Evolutionary conservation across 345 rosid species (phyloP), one percentile per base, ranked within the genome.

Genomic region (Salix viminalis): DNA sequence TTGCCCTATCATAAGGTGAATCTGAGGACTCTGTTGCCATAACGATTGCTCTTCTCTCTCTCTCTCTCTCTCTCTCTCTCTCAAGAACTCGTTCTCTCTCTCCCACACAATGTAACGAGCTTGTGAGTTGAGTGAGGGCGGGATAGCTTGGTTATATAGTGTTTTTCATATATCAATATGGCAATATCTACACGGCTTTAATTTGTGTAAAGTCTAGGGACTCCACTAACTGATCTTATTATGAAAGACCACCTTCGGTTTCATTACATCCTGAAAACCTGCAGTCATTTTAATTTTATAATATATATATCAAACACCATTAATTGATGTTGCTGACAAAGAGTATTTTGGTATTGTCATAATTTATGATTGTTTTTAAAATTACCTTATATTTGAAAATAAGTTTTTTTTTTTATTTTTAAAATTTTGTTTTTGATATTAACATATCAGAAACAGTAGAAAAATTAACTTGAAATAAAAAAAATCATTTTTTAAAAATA

Each of bases 211-310:
- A 80, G 46, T 84, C 80, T 56, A 26, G 78, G 83, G 85, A 82
- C 83, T 84, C 85, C 87, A 84, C 82, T 76, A 76, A 15, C 16
- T 24, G n/a, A 46, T 14, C 61, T 32, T 30, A 28, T 28, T 23
- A 34, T 39, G 19, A 26, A 44, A 30, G 41, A 48, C 15, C 67
- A n/a, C 44, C 44, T 41, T 41, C 67, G 69, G 18, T 72, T 24
- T 34, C 75, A 58, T 18, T 2, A n/a, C 23, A 65, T 5, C 34
- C 4, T 11, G 34, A 65, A 21, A 75, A 48, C 41, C 32, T 65
- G 66, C 72, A 48, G 48, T 60, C 73, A 60, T 48, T 64, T 32
- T 34, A 7, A 8, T 18, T 5, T 2, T 5, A 6, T 3, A 16
- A 48, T 2, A 42, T 46, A 46, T 74, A 39, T 42, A 18, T 19